Evolutionary conservation across 2,329 filamentous ascomycete genomes (phyloP).

Genomic region (Trichoderma afroharzianum): DNA sequence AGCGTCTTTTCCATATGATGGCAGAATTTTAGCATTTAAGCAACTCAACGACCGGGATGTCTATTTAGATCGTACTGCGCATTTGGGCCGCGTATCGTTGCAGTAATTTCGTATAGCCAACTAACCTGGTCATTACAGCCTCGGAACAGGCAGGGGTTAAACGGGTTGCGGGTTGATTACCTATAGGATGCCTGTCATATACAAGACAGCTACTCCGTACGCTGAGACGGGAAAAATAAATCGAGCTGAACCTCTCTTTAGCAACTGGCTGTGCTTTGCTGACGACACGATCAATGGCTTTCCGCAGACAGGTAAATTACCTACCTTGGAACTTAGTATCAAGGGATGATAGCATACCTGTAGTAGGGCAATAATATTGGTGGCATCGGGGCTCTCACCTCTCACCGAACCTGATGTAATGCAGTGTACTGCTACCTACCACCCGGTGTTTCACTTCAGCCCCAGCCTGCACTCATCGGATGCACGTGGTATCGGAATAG

Average conservation of each 20-base stretch:
- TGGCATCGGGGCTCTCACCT: background rate
- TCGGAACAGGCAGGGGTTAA: background rate
- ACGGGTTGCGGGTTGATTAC: background rate
- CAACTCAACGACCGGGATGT: background rate
- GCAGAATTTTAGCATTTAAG: background rate
- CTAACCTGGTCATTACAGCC: background rate
- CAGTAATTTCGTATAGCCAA: background rate
- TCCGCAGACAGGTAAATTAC: background rate
- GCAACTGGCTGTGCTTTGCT: background rate
- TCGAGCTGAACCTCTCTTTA: background rate
- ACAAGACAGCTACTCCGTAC: background rate
- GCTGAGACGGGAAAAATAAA: background rate
- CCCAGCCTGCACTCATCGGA: background rate
- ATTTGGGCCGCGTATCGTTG: background rate
- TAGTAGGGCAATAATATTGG: background rate
- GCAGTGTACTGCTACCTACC: background rate
- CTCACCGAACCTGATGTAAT: background rate
- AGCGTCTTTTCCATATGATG: background rate
- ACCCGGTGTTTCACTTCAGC: background rate
- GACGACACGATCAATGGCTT: background rate
- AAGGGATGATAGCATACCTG: too few relatives aligned
- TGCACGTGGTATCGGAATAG: too few relatives aligned
- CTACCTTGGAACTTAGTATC: too few relatives aligned
- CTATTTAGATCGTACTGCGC: background rate
- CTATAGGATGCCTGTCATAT: background rate